Percentiles rank a stretch among this genome's conserved stretches.
Conservation (phyloP, 1,284 basidiomycete genomes). For the Microbotryum saponariae region DNA sequence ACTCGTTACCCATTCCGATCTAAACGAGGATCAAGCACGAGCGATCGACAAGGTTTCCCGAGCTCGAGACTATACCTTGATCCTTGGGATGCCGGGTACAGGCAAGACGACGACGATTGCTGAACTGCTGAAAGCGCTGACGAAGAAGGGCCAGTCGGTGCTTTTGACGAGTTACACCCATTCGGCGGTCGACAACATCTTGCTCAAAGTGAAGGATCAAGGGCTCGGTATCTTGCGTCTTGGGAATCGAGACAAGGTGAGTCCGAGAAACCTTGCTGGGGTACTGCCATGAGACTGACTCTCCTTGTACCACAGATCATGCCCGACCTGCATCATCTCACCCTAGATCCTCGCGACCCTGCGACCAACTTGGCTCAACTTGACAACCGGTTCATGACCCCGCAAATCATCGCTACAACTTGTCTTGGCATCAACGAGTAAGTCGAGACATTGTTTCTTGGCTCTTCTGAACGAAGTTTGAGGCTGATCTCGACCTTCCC, state of each 20-base stretch:
- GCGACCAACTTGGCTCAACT: conserved; percentile 65
- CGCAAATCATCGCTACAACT: conserved; percentile 91
- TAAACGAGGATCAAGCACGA: conserved; percentile 67
- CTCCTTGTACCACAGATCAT: conserved; percentile 26
- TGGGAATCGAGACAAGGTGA: conserved; percentile 84
- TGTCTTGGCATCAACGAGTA: conserved; percentile 89
- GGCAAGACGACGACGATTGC: conserved; percentile 96
- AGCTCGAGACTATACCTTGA: conserved; percentile 80
- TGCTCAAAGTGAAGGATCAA: conserved; percentile 59
- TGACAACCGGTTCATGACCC: conserved; percentile 68
- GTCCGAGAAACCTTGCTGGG: conserved; percentile 30
- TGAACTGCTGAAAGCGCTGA: conserved; percentile 72
- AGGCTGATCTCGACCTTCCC: background rate
- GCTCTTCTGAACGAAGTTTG: background rate
- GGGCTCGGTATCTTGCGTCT: conserved; percentile 60
- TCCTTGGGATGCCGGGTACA: conserved; percentile 96
- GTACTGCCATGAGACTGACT: background rate
- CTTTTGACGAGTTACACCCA: conserved; percentile 90
- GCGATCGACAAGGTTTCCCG: conserved; percentile 68
- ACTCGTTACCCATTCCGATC: conserved; percentile 29
- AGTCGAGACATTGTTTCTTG: conserved; percentile 39
- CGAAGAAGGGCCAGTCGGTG: conserved; percentile 73
- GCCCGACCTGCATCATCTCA: conserved; percentile 63
- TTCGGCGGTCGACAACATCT: conserved; percentile 91
- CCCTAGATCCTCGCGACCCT: conserved; percentile 51